A percentile compares a stretch with the other conserved stretches of the same genome.
phyloP scores from a whole-genome alignment of 2,329 filamentous ascomycete genomes.

The Xylariales sp. region DNA sequence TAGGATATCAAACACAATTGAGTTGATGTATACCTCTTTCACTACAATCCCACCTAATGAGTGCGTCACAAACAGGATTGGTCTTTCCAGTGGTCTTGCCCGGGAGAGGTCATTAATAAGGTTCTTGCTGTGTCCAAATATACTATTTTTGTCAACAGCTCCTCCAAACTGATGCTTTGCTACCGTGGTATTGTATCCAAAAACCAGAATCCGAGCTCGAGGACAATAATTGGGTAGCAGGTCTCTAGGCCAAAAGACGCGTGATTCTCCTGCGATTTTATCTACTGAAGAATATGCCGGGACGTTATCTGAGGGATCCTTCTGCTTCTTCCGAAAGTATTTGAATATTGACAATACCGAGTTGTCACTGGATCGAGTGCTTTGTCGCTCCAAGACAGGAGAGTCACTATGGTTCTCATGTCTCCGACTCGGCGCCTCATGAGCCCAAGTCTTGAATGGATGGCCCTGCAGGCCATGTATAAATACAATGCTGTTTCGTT shows the following conservation, averaged over 20 bases:
- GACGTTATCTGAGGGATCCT: no score
- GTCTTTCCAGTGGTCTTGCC: neutral
- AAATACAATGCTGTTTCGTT: constrained; percentile 3
- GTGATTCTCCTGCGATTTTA: neutral
- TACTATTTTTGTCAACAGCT: neutral
- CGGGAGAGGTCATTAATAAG: neutral
- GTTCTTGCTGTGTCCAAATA: neutral
- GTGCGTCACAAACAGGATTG: neutral
- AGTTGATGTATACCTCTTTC: constrained; percentile 1
- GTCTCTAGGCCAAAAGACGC: constrained; percentile 1
- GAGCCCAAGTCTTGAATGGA: constrained; percentile 2
- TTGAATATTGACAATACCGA: neutral
- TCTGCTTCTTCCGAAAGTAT: neutral
- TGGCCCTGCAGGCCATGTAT: constrained; percentile 6
- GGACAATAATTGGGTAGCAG: neutral
- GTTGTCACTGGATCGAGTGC: neutral
- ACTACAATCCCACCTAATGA: neutral
- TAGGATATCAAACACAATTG: no score
- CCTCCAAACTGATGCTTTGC: neutral
- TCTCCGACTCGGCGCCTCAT: no score
- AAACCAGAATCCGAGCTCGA: neutral
- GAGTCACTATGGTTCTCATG: neutral
- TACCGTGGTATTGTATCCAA: constrained; percentile 3
- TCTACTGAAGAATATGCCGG: neutral
- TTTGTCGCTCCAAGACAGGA: neutral